Evolutionary conservation across 495 filamentous ascomycete genomes (phyloP).

Genomic region (Jackrogersella minutella): DNA sequence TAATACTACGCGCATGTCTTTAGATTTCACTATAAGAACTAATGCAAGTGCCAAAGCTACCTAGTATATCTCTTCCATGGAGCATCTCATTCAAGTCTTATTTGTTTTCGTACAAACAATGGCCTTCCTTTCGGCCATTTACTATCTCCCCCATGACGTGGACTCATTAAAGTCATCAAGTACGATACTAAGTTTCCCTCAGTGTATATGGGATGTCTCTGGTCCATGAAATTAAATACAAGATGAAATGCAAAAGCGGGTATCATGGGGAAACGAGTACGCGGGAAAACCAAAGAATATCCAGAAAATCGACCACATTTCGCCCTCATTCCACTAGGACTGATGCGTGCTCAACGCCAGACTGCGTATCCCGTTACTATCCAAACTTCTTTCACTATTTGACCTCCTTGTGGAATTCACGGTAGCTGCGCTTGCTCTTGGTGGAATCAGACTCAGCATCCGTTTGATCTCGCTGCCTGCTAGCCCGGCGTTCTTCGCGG

Average conservation of each 20-base stretch:
- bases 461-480: slow-evolving; percentile 31
- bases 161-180: too few species aligned
- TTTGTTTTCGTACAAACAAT: not conserved
- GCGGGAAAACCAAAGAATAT: not conserved
- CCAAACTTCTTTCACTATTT: not conserved
- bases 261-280: not conserved
- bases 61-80: not conserved
- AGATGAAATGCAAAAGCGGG: not conserved
- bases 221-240: not conserved
- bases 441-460: slow-evolving; percentile 20
- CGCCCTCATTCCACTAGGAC: too few species aligned
- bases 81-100: not conserved
- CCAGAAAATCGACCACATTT: not conserved
- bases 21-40: not conserved
- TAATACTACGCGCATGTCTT: not conserved
- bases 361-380: slow-evolving; percentile 10
- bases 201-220: too few species aligned
- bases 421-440: slow-evolving; percentile 10
- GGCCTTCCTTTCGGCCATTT: not conserved
- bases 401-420: not conserved
- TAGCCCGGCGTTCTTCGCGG: slow-evolving; percentile 36
- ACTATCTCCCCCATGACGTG: not conserved
- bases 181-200: too few species aligned
- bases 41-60: too few species aligned
- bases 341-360: not conserved